Conservation (phyloP, 257 asterid species). For the Leptodermis oblonga region DNA sequence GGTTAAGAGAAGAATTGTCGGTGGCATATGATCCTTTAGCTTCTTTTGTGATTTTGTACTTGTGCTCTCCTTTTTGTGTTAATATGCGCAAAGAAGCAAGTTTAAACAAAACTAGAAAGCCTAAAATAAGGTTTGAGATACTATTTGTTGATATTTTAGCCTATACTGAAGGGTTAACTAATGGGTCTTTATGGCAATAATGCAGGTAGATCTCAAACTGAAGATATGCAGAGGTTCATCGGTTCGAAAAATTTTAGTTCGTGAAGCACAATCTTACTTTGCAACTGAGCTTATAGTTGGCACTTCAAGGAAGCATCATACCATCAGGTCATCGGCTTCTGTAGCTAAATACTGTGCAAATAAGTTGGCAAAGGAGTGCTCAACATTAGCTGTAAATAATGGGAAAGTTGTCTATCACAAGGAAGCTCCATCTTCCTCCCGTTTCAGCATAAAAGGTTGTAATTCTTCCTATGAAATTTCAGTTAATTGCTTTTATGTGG, state of each 20-base stretch:
- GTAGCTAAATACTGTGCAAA: conserved; percentile 85
- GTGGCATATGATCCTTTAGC: conserved; percentile 7
- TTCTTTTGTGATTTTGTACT: neutral
- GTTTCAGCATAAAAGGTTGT: conserved; percentile 47
- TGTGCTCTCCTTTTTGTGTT: neutral
- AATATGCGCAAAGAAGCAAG: neutral
- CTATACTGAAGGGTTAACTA: neutral
- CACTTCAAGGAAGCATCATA: conserved; percentile 57
- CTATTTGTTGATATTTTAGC: neutral
- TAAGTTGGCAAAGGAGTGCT: conserved; percentile 64
- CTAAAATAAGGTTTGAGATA: neutral
- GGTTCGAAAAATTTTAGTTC: conserved; percentile 57
- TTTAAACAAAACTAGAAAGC: neutral
- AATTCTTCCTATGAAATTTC: conserved; percentile 5
- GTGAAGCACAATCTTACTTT: conserved; percentile 67
- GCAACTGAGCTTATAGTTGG: conserved; percentile 79
- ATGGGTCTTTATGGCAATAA: conserved; percentile 10
- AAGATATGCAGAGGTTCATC: conserved; percentile 96
- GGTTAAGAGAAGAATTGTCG: conserved; percentile 2
- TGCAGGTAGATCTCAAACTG: conserved; percentile 91
- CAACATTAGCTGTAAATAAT: conserved; percentile 68
- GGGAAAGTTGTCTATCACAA: conserved; percentile 70
- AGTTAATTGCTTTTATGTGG: conserved; percentile 1
- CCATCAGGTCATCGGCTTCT: conserved; percentile 61
- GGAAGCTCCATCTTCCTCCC: conserved; percentile 40